Evolutionary conservation across 768 basidiomycete species (phyloP), one percentile per base, ranked within the genome.

Genomic region (Kwoniella dejecticola): DNA sequence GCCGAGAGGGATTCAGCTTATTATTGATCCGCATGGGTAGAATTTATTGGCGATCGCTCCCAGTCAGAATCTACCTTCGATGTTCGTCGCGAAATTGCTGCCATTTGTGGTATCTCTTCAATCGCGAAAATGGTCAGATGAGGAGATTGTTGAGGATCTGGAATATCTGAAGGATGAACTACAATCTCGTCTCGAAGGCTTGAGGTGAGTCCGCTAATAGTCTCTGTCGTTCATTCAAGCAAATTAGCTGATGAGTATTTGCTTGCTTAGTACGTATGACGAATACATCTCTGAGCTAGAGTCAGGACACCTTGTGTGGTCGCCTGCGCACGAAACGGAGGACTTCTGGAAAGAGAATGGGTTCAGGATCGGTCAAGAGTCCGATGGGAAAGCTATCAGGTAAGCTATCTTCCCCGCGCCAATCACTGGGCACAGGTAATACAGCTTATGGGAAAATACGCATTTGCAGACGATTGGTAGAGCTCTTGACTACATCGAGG

Each of bases 291-390:
- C 91, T 0, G 95, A 98, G 77, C 81, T 99, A 29, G 82, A 86
- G 17, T 90, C 89, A 4, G 93, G 94, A 1, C 91, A 92, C 76
- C 81, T 98, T 24, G 89, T 91, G 5, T 98, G 96, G 96, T 87
- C 90, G 4, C 94, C 95, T 12, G 89, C 91, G 10, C 96, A 99
- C 73, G 90, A 93, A 74, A 94, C 90, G 1, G 95, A 97, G 62
- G 87, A 91, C 33, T 99, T 99, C 81, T 99, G 96, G 96, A 90
- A 89, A 74, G 92, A 94, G 81, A 97, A 98, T 74, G 93, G 89
- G 4, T 80, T 82, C 6, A 91, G 86, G 74, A 80, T 98, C n/a
- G 74, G 71, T 42, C 90, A 92, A 66, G 93, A 97, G 63, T 86
- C 85, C 55, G 88, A 91, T 72, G 84, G 87, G 66, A 86, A 88